Conservation (phyloP, 2,329 filamentous ascomycete species). For the Diplodia intermedia region DNA sequence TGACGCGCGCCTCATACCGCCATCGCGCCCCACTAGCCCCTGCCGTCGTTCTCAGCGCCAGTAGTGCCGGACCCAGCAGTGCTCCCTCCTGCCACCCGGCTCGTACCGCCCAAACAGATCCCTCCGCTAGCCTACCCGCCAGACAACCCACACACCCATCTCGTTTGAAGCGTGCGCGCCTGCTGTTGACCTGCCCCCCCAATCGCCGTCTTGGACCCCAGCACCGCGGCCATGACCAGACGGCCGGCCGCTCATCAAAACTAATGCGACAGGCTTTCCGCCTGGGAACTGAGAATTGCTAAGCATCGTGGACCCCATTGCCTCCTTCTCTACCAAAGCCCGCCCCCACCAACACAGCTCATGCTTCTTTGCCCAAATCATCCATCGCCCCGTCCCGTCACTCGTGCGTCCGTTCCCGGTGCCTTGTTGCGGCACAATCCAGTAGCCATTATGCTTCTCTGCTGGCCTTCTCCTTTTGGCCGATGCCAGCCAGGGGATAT, state of each 20-base stretch:
- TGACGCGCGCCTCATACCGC: slow-evolving; percentile 14
- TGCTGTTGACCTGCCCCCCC: background rate
- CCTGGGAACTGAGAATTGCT: slow-evolving; percentile 20
- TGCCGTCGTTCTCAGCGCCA: slow-evolving; percentile 9
- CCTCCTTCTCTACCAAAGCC: slow-evolving; percentile 5
- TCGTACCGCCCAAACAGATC: slow-evolving; percentile 23
- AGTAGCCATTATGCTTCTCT: background rate
- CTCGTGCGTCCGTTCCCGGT: background rate
- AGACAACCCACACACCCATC: background rate
- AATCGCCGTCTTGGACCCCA: background rate
- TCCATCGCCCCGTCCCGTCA: background rate
- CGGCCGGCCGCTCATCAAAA: slow-evolving; percentile 7
- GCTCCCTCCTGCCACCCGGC: slow-evolving; percentile 6
- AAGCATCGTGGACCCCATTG: slow-evolving; percentile 14
- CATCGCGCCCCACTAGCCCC: slow-evolving; percentile 16
- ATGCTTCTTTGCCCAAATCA: background rate
- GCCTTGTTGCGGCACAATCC: background rate
- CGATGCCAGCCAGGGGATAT: slow-evolving; percentile 1
- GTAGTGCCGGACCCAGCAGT: background rate
- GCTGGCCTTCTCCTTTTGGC: too few species aligned
- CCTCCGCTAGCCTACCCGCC: background rate
- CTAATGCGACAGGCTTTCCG: slow-evolving; percentile 11
- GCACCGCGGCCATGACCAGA: slow-evolving; percentile 6
- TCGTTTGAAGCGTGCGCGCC: background rate
- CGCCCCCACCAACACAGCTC: slow-evolving; percentile 10